phyloP scores from a whole-genome alignment of 2,329 filamentous ascomycete species.

The Talaromyces atroroseus region DNA sequence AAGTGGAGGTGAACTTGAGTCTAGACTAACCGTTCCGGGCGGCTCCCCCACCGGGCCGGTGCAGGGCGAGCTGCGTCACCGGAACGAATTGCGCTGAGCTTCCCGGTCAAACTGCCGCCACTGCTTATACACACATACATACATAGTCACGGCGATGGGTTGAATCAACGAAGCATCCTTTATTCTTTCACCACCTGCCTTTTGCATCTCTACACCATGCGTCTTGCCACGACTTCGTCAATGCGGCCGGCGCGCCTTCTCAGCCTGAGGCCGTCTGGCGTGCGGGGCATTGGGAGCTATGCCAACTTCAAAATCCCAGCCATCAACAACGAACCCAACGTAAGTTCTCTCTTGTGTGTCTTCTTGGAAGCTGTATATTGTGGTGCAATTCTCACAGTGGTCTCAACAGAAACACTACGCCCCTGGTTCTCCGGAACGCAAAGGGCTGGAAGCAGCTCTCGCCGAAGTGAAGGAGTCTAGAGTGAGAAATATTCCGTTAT shows the following conservation, averaged over 20 bases:
- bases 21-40: too few species aligned
- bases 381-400: not conserved
- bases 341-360: conserved; percentile 44
- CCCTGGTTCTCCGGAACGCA: conserved; percentile 74
- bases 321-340: conserved; percentile 92
- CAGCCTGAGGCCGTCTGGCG: conserved; percentile 9
- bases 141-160: too few species aligned
- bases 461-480: conserved; percentile 62
- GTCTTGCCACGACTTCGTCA: not conserved
- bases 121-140: too few species aligned
- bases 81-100: too few species aligned
- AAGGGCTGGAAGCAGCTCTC: conserved; percentile 68
- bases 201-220: not conserved
- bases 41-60: conserved; percentile 1
- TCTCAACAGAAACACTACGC: conserved; percentile 71
- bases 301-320: conserved; percentile 84
- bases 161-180: not conserved
- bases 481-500: conserved; percentile 72
- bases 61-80: not conserved
- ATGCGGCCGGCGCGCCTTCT: not conserved
- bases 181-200: not conserved
- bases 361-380: conserved; percentile 4
- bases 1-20: not conserved
- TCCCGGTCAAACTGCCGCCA: too few species aligned
- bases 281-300: conserved; percentile 50